phyloP scores from a whole-genome alignment of 495 filamentous ascomycete species.

The Talaromyces ruber region DNA sequence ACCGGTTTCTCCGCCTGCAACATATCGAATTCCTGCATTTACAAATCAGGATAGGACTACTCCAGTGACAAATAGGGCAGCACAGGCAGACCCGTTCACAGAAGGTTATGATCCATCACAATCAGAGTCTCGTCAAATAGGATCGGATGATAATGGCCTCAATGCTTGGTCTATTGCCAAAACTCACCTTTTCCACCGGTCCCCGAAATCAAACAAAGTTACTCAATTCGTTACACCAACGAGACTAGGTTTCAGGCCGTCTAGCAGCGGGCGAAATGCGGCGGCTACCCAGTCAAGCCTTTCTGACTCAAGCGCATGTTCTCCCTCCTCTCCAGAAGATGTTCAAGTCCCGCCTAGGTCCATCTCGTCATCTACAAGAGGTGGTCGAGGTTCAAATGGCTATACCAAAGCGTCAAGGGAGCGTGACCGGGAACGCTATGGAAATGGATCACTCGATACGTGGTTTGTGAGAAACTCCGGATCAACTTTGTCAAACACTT shows the following conservation, averaged over 20 bases:
- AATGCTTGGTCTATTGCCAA: constrained; percentile 27
- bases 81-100: not conserved
- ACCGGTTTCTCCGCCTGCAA: constrained; percentile 2
- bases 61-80: not conserved
- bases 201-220: not conserved
- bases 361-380: not conserved
- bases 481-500: not conserved
- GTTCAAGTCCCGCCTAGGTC: not conserved
- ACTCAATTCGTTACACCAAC: not conserved
- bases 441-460: constrained; percentile 32
- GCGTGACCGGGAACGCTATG: constrained; percentile 24
- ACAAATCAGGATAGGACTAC: not conserved
- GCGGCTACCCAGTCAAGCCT: not conserved
- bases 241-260: not conserved
- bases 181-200: constrained; percentile 1
- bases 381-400: not conserved
- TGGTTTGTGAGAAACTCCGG: constrained; percentile 21
- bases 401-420: constrained; percentile 14
- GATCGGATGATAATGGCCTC: constrained; percentile 5
- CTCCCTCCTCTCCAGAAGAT: not conserved
- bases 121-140: not conserved
- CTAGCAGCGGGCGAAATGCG: not conserved
- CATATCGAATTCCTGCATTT: not conserved
- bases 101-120: not conserved
- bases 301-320: not conserved